Percentiles rank a stretch among this genome's conserved stretches.
Evolutionary conservation across 768 basidiomycete species (phyloP).

Genomic region (Hirschioporus abietinus): DNA sequence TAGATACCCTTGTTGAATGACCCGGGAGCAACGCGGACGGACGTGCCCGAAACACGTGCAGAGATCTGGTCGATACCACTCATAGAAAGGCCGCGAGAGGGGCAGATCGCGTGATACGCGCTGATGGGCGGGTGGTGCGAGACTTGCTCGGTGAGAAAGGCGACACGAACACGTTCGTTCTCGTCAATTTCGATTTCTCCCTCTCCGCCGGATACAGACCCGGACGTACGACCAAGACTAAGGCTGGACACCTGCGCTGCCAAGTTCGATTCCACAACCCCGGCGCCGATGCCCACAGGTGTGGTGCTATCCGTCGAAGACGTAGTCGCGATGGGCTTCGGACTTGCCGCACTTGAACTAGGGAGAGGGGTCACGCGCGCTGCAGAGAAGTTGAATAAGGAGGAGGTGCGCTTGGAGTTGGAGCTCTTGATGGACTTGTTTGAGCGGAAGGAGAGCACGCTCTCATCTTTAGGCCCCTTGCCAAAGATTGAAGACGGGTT

Average conservation of each 20-base stretch:
- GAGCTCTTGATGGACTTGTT: conserved; percentile 2
- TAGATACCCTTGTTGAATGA: conserved; percentile 86
- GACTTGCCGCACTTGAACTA: conserved; percentile 36
- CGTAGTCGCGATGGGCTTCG: background rate
- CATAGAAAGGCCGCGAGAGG: conserved; percentile 64
- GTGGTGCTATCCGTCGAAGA: background rate
- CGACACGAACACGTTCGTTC: conserved; percentile 52
- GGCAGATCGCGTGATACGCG: conserved; percentile 74
- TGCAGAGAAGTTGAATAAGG: background rate
- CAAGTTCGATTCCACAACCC: conserved; percentile 34
- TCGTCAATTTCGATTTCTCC: conserved; percentile 30
- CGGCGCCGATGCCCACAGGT: background rate
- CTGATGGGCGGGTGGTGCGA: conserved; percentile 97
- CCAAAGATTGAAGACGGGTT: background rate
- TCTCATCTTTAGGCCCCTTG: background rate
- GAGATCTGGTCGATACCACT: conserved; percentile 89
- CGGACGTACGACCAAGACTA: conserved; percentile 36
- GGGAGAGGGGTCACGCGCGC: conserved; percentile 1
- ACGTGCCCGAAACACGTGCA: conserved; percentile 86
- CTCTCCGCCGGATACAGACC: conserved; percentile 21
- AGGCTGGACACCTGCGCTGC: conserved; percentile 58
- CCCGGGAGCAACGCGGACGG: conserved; percentile 78
- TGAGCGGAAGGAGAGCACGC: background rate
- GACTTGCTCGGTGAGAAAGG: conserved; percentile 88
- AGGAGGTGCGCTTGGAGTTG: conserved; percentile 4